Evolutionary conservation across 139 green algal genomes (phyloP).

Genomic region (Edaphochlamys debaryana): DNA sequence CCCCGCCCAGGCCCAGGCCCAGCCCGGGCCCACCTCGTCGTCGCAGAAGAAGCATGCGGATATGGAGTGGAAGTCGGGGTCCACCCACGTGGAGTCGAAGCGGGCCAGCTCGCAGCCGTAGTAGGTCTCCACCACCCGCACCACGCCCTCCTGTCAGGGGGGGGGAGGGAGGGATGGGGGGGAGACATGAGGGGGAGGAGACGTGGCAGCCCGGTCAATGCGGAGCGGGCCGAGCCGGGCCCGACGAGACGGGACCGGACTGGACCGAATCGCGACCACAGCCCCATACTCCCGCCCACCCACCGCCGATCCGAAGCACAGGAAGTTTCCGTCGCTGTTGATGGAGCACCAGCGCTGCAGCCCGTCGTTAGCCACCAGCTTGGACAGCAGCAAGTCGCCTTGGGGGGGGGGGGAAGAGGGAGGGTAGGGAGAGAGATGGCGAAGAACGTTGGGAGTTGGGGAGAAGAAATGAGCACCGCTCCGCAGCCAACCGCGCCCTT

Average conservation of each 20-base stretch:
- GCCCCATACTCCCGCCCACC: background rate
- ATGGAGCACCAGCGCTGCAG: slow-evolving; percentile 24
- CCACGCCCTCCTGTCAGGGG: slow-evolving; percentile 8
- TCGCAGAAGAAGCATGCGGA: slow-evolving; percentile 27
- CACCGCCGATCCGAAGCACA: slow-evolving; percentile 22
- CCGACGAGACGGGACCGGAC: too few relatives aligned
- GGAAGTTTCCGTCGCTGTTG: slow-evolving; percentile 32
- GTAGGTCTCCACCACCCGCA: slow-evolving; percentile 27
- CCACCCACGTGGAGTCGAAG: slow-evolving; percentile 25
- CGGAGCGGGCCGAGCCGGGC: too few relatives aligned
- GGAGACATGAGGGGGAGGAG: too few relatives aligned
- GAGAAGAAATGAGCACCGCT: too few relatives aligned
- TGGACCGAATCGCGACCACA: too few relatives aligned
- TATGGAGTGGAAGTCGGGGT: slow-evolving; percentile 26
- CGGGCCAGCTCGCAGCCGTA: slow-evolving; percentile 26
- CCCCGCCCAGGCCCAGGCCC: too few relatives aligned
- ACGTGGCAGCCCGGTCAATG: too few relatives aligned
- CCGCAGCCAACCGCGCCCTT: too few relatives aligned
- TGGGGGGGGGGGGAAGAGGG: background rate
- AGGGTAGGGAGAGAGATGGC: too few relatives aligned
- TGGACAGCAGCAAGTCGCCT: slow-evolving; percentile 31
- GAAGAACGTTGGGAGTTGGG: too few relatives aligned
- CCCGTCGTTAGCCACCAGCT: slow-evolving; percentile 2
- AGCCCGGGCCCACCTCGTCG: slow-evolving; percentile 6
- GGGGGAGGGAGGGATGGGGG: too few relatives aligned